Evolutionary conservation across 768 basidiomycete species (phyloP).

Genomic region (Leccinum variicolor): DNA sequence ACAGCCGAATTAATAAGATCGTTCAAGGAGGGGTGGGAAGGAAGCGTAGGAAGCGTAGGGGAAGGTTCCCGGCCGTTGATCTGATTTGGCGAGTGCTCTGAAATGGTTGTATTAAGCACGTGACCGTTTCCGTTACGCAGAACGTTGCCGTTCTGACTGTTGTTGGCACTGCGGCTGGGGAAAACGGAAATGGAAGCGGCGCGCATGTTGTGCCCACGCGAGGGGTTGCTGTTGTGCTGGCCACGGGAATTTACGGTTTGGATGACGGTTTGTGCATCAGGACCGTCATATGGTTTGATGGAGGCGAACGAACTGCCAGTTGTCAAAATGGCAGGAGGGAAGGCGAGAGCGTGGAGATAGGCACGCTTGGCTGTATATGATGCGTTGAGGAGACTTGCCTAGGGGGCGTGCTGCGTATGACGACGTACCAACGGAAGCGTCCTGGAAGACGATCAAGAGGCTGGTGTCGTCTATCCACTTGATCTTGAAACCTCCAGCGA

Average conservation of each 20-base stretch:
- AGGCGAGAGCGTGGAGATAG: slow-evolving; percentile 86
- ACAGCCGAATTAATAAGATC: slow-evolving; percentile 76
- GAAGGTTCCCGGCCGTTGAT: slow-evolving; percentile 65
- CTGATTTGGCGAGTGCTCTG: slow-evolving; percentile 41
- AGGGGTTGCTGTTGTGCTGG: slow-evolving; percentile 55
- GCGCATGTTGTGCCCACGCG: slow-evolving; percentile 71
- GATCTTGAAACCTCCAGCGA: slow-evolving; percentile 93
- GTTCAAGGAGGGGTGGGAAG: slow-evolving; percentile 81
- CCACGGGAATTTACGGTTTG: slow-evolving; percentile 77
- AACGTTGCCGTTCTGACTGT: slow-evolving; percentile 32
- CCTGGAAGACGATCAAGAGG: slow-evolving; percentile 90
- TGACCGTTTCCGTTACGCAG: slow-evolving; percentile 33
- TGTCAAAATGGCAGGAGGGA: slow-evolving; percentile 67
- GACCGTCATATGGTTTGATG: slow-evolving; percentile 91
- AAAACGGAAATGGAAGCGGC: slow-evolving; percentile 64
- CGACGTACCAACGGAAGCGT: slow-evolving; percentile 81
- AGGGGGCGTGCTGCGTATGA: slow-evolving; percentile 2
- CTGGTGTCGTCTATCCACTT: slow-evolving; percentile 99
- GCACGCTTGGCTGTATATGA: slow-evolving; percentile 24
- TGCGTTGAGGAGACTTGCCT: background rate
- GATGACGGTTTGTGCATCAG: slow-evolving; percentile 86
- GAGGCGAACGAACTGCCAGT: slow-evolving; percentile 51
- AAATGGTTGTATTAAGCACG: slow-evolving; percentile 43
- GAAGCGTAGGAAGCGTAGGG: slow-evolving; percentile 76
- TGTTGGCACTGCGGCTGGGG: slow-evolving; percentile 47